phyloP scores from a whole-genome alignment of 495 filamentous ascomycete genomes.

The Penicillium antarcticum region DNA sequence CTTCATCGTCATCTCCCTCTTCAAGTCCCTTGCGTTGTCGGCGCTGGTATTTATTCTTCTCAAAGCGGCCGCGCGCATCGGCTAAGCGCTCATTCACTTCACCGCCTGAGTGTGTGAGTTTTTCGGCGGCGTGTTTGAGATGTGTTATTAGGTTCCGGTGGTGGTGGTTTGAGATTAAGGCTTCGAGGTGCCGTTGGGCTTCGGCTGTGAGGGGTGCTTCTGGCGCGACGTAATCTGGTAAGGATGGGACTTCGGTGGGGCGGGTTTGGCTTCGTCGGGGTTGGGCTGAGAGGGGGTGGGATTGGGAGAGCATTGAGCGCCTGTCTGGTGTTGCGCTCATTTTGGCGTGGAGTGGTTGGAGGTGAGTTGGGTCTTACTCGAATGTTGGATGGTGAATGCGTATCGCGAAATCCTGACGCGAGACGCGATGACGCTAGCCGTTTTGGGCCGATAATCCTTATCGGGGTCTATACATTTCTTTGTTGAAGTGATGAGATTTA shows the following conservation, averaged over 20 bases:
- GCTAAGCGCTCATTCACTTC: constrained; percentile 45
- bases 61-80: constrained; percentile 31
- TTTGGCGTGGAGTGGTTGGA: neutral
- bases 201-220: constrained; percentile 43
- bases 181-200: constrained; percentile 29
- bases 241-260: constrained; percentile 17
- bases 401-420: constrained; percentile 20
- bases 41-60: constrained; percentile 23
- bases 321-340: constrained; percentile 20
- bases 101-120: constrained; percentile 41
- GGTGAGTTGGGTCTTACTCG: neutral
- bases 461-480: neutral
- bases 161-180: constrained; percentile 28
- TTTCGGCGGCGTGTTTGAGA: constrained; percentile 31
- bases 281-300: constrained; percentile 11
- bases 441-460: constrained; percentile 31
- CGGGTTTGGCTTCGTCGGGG: constrained; percentile 1
- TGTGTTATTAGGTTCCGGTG: constrained; percentile 33
- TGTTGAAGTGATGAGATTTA: too few species aligned
- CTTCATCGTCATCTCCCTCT: constrained; percentile 7
- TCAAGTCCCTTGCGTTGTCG: constrained; percentile 1
- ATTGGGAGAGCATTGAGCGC: constrained; percentile 13
- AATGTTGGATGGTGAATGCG: neutral
- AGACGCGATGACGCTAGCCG: constrained; percentile 35
- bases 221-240: constrained; percentile 60